phyloP scores from a whole-genome alignment of 2,329 filamentous ascomycete genomes.

The Achaetomium macrosporum region DNA sequence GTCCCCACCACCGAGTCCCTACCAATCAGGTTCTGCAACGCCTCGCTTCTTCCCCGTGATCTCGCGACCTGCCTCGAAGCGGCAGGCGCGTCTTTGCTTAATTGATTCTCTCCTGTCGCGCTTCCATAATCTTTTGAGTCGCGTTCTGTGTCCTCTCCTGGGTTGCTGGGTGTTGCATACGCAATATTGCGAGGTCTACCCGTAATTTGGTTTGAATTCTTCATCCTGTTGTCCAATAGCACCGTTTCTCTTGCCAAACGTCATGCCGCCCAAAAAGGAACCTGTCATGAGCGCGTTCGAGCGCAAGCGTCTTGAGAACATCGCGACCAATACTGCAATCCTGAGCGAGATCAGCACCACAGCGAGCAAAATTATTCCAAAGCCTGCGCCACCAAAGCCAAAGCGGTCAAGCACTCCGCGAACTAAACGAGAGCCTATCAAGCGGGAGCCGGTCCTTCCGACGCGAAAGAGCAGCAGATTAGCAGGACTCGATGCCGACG shows the following conservation, averaged over 20 bases:
- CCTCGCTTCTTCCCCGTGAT: slow-evolving; percentile 18
- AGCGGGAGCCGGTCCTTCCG: slow-evolving; percentile 42
- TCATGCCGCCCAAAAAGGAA: slow-evolving; percentile 44
- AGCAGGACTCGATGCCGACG: slow-evolving; percentile 48
- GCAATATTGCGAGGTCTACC: background rate
- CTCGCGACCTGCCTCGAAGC: slow-evolving; percentile 12
- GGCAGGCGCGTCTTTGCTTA: slow-evolving; percentile 16
- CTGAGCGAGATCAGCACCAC: slow-evolving; percentile 70
- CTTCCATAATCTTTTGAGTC: background rate
- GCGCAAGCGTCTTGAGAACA: slow-evolving; percentile 76
- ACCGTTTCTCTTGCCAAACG: slow-evolving; percentile 12
- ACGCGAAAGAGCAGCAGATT: slow-evolving; percentile 55
- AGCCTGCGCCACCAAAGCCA: slow-evolving; percentile 39
- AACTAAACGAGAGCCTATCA: slow-evolving; percentile 39
- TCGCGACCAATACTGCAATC: slow-evolving; percentile 75
- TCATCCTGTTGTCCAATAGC: background rate
- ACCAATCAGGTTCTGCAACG: background rate
- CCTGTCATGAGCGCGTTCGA: slow-evolving; percentile 76
- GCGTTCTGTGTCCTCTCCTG: background rate
- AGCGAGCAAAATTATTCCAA: slow-evolving; percentile 63
- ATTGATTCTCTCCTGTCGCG: slow-evolving; percentile 18
- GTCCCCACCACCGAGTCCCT: background rate
- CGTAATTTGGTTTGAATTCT: background rate
- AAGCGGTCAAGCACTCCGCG: slow-evolving; percentile 32
- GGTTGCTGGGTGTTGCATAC: background rate